Evolutionary conservation across 768 basidiomycete species (phyloP).

Genomic region (Paxillus rubicundulus): DNA sequence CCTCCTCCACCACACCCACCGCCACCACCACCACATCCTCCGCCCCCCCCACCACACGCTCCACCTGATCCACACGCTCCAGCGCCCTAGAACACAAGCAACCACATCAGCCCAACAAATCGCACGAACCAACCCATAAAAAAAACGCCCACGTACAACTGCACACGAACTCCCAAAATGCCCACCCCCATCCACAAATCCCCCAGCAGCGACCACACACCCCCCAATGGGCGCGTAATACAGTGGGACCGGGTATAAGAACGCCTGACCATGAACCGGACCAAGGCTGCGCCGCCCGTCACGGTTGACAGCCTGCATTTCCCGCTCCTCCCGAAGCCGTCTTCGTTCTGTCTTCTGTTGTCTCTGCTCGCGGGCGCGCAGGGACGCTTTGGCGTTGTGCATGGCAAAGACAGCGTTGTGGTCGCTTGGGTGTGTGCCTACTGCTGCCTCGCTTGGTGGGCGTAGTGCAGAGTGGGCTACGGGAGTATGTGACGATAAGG

Average conservation of each 20-base stretch:
- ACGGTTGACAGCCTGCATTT: background rate
- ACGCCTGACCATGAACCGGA: constrained; percentile 31
- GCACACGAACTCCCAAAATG: background rate
- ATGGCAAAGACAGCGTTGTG: constrained; percentile 46
- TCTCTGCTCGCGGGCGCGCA: constrained; percentile 9
- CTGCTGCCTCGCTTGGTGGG: constrained; percentile 35
- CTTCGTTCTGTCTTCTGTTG: constrained; percentile 11
- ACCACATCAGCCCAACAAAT: background rate
- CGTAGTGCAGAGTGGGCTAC: constrained; percentile 21
- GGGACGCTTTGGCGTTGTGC: constrained; percentile 11
- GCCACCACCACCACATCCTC: background rate
- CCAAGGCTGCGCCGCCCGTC: background rate
- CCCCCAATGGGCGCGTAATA: constrained; percentile 24
- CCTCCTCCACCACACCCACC: too few species aligned
- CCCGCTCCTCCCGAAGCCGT: background rate
- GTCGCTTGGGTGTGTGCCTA: constrained; percentile 52
- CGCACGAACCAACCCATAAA: too few species aligned
- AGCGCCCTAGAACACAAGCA: background rate
- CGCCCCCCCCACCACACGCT: background rate
- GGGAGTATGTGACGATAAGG: constrained; percentile 8
- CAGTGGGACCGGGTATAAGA: constrained; percentile 40
- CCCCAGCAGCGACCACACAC: constrained; percentile 8
- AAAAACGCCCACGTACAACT: background rate
- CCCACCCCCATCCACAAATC: background rate
- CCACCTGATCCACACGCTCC: background rate